Conservation (phyloP, 2,329 filamentous ascomycete species). For the Cadophora sp. region DNA sequence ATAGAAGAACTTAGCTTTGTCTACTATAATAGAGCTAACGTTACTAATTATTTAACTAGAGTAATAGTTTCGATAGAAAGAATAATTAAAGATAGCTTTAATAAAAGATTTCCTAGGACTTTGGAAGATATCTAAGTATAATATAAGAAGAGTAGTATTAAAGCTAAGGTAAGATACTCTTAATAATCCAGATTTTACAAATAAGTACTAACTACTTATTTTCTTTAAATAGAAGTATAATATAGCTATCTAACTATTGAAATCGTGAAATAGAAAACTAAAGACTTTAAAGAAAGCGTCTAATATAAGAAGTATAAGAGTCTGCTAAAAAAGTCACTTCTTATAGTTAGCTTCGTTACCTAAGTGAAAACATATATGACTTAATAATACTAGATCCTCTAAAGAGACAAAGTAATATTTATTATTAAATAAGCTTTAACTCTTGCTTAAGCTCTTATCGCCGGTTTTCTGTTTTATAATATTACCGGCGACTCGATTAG, state of each 20-base stretch:
- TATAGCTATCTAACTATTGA: slow-evolving; percentile 61
- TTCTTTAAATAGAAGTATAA: slow-evolving; percentile 66
- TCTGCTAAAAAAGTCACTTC: slow-evolving; percentile 58
- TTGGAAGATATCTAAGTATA: slow-evolving; percentile 51
- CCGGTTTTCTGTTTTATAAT: slow-evolving; percentile 72
- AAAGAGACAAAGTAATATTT: slow-evolving; percentile 69
- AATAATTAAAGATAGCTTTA: slow-evolving; percentile 55
- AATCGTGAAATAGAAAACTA: slow-evolving; percentile 50
- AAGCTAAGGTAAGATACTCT: neutral
- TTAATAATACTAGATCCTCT: slow-evolving; percentile 70
- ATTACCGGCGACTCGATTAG: slow-evolving; percentile 62
- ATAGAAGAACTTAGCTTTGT: slow-evolving; percentile 71
- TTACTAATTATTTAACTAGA: slow-evolving; percentile 70
- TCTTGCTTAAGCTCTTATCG: slow-evolving; percentile 64
- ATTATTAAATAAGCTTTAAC: slow-evolving; percentile 66
- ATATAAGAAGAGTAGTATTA: slow-evolving; percentile 47
- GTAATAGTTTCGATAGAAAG: slow-evolving; percentile 63
- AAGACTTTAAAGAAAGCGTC: slow-evolving; percentile 60
- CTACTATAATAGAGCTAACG: slow-evolving; percentile 65
- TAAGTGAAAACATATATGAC: slow-evolving; percentile 63
- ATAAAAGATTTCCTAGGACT: slow-evolving; percentile 52
- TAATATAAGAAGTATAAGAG: slow-evolving; percentile 59
- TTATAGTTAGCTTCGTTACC: slow-evolving; percentile 59
- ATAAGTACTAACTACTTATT: slow-evolving; percentile 49
- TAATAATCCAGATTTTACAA: slow-evolving; percentile 51